Base-by-base conservation (phyloP, 768 basidiomycete species). In the Mycena latifolia region DNA sequence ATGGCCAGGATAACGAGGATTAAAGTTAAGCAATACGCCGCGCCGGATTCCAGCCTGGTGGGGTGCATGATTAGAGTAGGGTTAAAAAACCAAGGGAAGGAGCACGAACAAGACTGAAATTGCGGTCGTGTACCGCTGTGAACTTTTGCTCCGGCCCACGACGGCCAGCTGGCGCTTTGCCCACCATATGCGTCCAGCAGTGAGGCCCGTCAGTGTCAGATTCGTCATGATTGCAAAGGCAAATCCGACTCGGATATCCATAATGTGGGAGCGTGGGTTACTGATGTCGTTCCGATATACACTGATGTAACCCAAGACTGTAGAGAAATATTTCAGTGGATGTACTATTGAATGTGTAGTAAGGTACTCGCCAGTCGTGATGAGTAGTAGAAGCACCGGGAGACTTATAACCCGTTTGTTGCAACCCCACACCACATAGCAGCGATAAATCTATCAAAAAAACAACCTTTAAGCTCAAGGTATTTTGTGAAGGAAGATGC, bases 151-250 rank as follows among this genome's bases (percentile, higher is more conserved):
- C n/a, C 43, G 24, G 15, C 41, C 59, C 5, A 61, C 50, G 20
- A 53, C 53, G 4, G 20, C 50, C 59, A 61, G n/a, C 22, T 61
- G 17, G 20, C 59, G 50, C n/a, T 39, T 20, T 29, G 50, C 53
- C 59, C 59, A 61, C 59, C 59, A 61, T 27, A 61, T 45, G 41
- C 59, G 59, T 17, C 59, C 59, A 14, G 59, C 59, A 14, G 59
- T 61, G 25, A 52, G 59, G 51, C 59, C 59, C 15, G 59, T 61
- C 50, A 61, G 29, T 20, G n/a, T 31, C 28, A 61, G n/a, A 28
- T 61, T 61, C 14, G 59, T 61, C n/a, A 33, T 9, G 50, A 53
- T 54, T 18, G 60, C 50, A 15, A 61, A 54, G 41, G 15, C 51
- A 5, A 54, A 52, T 17, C 51, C 60, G 47, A 61, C 33, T 24